Evolutionary conservation across 129 eudicot species (phyloP), one percentile per base, ranked within the genome.

Genomic region (Chrysanthemum makinoi): DNA sequence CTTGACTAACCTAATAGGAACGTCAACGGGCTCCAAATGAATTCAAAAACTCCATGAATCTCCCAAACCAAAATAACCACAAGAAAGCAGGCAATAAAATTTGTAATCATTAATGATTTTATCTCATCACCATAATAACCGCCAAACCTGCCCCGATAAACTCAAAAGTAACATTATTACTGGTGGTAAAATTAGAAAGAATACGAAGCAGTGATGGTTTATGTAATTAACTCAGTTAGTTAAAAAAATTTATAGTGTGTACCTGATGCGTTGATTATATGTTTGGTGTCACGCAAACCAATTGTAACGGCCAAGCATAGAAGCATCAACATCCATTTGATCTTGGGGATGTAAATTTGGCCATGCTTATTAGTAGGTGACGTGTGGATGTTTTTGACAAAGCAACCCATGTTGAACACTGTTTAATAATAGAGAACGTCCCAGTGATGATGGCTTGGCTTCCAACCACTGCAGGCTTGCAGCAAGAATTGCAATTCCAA

Each of bases 401-500:
- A 90, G 82, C 91, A 90, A 66, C 89, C 91, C 81, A 75, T 3
- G 92, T 96, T 10, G 92, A 83, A 48, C 89, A 85, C 57, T 87
- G n/a, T 80, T 91, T 91, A 72, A 91, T 91, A 3, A 91, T 84
- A 4, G 93, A 91, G 69, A 91, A 91, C 0, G 96, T 86, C 24
- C 97, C 92, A 0, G 97, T 91, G 16, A 91, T 88, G 57, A 91
- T 82, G 35, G 95, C 92, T 75, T 91, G 97, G 80, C 96, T 91
- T 39, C 97, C 97, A 16, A 91, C 97, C 13, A 91, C 96, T n/a
- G n/a, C n/a, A n/a, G n/a, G n/a, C n/a, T n/a, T 24, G 97, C 96
- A 2, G 97, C 97, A 50, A 91, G 89, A 66, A 91, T 86, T 10
- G 97, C 97, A 52, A 91, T 86, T 72, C 78, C 97, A 10, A 91